Evolutionary conservation across 257 asterid genomes (phyloP), one percentile per base, ranked within the genome.

Genomic region (Gentiana macrophylla): DNA sequence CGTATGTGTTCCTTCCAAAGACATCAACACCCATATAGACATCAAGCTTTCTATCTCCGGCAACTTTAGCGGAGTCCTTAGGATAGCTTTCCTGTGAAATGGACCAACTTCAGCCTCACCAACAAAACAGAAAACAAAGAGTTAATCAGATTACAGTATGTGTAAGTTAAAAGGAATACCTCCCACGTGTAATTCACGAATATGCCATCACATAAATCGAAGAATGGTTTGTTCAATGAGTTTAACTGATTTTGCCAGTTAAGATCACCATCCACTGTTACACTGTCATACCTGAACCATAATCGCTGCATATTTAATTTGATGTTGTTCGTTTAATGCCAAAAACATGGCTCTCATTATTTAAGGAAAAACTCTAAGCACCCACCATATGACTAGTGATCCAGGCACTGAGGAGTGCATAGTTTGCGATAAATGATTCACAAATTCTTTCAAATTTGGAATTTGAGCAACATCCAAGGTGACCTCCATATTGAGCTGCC

Each of bases 1-100:
- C 98, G 62, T 53, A 91, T n/a, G 95, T 91, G 66, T 70, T 67
- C 72, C 98, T 81, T 55, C 97, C 97, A 8, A 81, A 91, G 52
- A 91, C 95, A 75, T 91, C 98, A 61, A 91, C 83, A 65, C 98
- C 98, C 97, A 88, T 83, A 71, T 87, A 91, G 54, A 91, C 90
- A 62, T 87, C 98, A 61, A 68, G 77, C 55, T 71, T 88, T 67
- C 98, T 77, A 53, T 85, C 91, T 56, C 86, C 95, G 51, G 98
- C 98, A 66, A 83, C 93, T 49, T 72, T 66, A 74, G 95, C 94
- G 46, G 95, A 91, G 54, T 56, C 69, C 79, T 78, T 79, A 12
- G 94, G 94, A 74, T 50, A 83, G 59, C 61, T 69, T 77, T 87
- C 81, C 98, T 91, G 81, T 59, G 55, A 61, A 52, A 68, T 53